A percentile compares a stretch with the other conserved stretches of the same genome.
Conservation (phyloP, 2,329 filamentous ascomycete genomes). For the Paramyrothecium roridum region DNA sequence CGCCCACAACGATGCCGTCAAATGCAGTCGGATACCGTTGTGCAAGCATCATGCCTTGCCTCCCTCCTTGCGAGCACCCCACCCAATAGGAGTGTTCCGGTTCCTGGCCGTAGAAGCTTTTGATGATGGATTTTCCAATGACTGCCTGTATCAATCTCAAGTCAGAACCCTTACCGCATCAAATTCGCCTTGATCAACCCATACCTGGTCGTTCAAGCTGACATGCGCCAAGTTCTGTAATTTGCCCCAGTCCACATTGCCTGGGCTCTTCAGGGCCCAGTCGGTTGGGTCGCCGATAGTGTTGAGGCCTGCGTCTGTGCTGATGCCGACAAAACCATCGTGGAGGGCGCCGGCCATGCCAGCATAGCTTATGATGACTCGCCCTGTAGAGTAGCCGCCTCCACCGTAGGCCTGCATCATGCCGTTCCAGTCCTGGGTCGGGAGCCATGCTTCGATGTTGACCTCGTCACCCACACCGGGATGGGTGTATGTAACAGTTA, state of each 20-base stretch:
- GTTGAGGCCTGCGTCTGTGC: background rate
- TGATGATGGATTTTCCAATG: background rate
- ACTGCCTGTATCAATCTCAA: background rate
- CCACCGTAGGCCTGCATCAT: background rate
- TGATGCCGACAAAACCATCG: background rate
- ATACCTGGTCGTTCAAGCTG: background rate
- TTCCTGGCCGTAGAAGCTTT: background rate
- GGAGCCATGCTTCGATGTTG: background rate
- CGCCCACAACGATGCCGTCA: background rate
- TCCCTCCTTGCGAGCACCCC: constrained; percentile 1
- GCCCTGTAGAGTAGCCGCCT: background rate
- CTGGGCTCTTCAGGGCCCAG: background rate
- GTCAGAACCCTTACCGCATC: background rate
- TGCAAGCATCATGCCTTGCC: background rate
- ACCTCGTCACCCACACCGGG: background rate
- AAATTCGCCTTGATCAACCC: background rate
- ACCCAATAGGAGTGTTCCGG: background rate
- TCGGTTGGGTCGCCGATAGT: background rate
- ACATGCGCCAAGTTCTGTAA: background rate
- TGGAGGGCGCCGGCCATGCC: background rate
- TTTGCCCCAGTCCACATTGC: background rate
- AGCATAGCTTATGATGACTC: background rate
- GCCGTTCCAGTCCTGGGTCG: background rate
- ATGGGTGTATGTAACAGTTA: background rate
- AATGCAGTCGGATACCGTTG: background rate